A percentile compares a stretch with the other conserved stretches of the same genome.
Conservation (phyloP, 208 protist species). For the Phytomonas serpens region DNA sequence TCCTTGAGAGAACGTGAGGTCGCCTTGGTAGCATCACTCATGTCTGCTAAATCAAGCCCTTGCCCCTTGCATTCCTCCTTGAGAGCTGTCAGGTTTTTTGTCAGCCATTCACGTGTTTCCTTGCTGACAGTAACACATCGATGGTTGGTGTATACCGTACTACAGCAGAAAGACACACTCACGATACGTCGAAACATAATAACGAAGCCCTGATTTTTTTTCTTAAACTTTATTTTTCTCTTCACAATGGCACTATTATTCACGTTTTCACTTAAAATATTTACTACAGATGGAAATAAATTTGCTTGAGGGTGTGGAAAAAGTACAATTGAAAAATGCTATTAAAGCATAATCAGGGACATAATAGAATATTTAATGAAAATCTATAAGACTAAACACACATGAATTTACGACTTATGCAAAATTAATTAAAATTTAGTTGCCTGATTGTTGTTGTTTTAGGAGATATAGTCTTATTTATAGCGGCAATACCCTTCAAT, state of each 20-base stretch:
- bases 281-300: neutral
- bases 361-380: neutral
- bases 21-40: slow-evolving; percentile 71
- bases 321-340: neutral
- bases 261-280: neutral
- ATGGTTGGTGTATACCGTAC: neutral
- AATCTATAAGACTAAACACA: neutral
- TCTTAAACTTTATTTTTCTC: neutral
- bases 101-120: slow-evolving; percentile 52
- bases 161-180: slow-evolving; percentile 1
- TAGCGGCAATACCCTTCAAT: neutral
- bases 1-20: slow-evolving; percentile 56
- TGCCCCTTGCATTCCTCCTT: slow-evolving; percentile 87
- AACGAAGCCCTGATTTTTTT: neutral
- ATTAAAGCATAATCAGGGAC: neutral
- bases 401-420: neutral
- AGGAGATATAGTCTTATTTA: slow-evolving; percentile 6
- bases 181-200: slow-evolving; percentile 16
- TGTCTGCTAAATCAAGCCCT: slow-evolving; percentile 77
- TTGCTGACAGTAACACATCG: slow-evolving; percentile 27
- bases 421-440: neutral
- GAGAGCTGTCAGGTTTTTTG: slow-evolving; percentile 62
- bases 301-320: slow-evolving; percentile 8
- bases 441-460: neutral
- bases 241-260: neutral